phyloP scores from a whole-genome alignment of 306 rosid genomes.

The Castanopsis chinensis region DNA sequence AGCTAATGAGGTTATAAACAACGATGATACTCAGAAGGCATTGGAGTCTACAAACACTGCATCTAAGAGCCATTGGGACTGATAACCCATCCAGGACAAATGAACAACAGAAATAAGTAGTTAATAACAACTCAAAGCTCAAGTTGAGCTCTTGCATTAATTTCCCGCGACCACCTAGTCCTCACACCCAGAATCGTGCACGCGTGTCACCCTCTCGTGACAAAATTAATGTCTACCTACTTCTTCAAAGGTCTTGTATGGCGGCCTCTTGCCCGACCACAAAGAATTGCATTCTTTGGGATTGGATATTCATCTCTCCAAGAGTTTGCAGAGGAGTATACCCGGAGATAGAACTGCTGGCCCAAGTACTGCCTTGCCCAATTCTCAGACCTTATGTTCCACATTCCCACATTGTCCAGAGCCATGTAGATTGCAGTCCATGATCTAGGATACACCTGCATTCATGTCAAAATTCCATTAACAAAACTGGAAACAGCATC shows the following conservation, averaged over 20 bases:
- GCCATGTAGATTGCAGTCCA: conserved; percentile 94
- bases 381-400: conserved; percentile 89
- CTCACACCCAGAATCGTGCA: not conserved
- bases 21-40: too few relatives aligned
- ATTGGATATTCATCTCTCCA: conserved; percentile 76
- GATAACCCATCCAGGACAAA: not conserved
- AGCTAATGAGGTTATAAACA: too few relatives aligned
- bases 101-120: not conserved
- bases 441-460: conserved; percentile 76
- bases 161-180: not conserved
- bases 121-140: conserved; percentile 27
- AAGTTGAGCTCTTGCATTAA: conserved; percentile 33
- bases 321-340: conserved; percentile 64
- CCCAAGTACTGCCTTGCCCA: conserved; percentile 98
- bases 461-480: not conserved
- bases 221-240: not conserved
- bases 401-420: conserved; percentile 92
- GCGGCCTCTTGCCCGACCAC: conserved; percentile 82
- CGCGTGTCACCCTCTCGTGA: conserved; percentile 41
- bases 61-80: not conserved
- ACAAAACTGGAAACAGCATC: not conserved
- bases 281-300: conserved; percentile 81
- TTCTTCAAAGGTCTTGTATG: conserved; percentile 62
- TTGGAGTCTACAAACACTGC: not conserved
- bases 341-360: conserved; percentile 88